Percentiles rank a stretch among this genome's conserved stretches.
phyloP scores from a whole-genome alignment of 1,284 basidiomycete genomes.

The Peniophora sp. region DNA sequence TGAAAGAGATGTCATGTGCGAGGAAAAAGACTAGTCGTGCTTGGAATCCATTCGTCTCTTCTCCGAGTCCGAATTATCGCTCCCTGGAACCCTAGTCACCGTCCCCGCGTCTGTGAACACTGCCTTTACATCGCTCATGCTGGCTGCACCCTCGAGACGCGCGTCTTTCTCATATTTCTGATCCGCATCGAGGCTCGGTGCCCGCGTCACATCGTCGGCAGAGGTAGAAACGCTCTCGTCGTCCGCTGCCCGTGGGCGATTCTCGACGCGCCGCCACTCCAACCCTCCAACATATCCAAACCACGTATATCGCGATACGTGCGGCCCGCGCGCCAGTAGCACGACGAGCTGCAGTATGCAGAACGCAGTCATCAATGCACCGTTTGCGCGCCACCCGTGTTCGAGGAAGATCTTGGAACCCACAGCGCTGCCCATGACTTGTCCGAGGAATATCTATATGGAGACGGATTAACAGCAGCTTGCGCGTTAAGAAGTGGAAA shows the following conservation, averaged over 20 bases:
- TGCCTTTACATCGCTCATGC: too few species aligned
- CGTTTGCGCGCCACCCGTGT: constrained; percentile 43
- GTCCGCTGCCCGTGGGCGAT: neutral
- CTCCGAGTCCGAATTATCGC: too few species aligned
- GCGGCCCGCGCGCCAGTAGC: constrained; percentile 34
- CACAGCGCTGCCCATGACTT: constrained; percentile 44
- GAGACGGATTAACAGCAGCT: neutral
- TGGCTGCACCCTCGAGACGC: too few species aligned
- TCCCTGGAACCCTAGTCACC: too few species aligned
- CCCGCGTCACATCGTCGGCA: neutral
- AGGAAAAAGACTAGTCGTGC: too few species aligned
- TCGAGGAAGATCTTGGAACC: constrained; percentile 41
- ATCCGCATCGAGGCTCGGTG: too few species aligned
- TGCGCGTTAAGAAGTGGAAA: too few species aligned
- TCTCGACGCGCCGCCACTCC: constrained; percentile 14
- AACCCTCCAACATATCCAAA: constrained; percentile 27
- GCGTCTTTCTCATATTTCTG: too few species aligned
- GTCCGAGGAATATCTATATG: constrained; percentile 29
- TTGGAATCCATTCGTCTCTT: too few species aligned
- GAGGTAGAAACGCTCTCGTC: neutral
- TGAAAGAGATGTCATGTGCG: too few species aligned
- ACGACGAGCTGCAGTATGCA: constrained; percentile 31
- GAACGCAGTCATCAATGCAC: constrained; percentile 38
- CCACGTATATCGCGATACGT: constrained; percentile 28
- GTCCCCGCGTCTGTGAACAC: too few species aligned